Evolutionary conservation across 108 stramenopile genomes (phyloP).

Genomic region (Thalassiosira profunda): DNA sequence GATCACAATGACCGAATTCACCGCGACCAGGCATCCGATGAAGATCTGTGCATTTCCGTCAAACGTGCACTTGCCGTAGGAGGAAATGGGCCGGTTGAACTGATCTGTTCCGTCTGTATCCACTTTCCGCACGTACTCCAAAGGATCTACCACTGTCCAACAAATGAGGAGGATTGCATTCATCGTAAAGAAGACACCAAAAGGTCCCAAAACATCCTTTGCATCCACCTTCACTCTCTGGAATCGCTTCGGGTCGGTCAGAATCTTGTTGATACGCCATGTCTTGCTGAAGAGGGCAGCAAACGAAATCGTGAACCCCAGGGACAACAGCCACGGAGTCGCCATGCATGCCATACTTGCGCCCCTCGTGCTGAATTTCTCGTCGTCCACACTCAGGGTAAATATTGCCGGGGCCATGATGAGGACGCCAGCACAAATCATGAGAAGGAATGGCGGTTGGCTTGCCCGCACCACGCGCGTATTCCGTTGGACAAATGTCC

Average conservation of each 20-base stretch:
- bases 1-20: slow-evolving; percentile 38
- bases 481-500: slow-evolving; percentile 40
- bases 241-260: slow-evolving; percentile 30
- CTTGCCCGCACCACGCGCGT: slow-evolving; percentile 50
- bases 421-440: slow-evolving; percentile 40
- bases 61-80: slow-evolving; percentile 29
- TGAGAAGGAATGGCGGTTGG: slow-evolving; percentile 60
- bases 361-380: slow-evolving; percentile 3
- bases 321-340: slow-evolving; percentile 24
- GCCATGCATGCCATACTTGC: slow-evolving; percentile 20
- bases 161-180: slow-evolving; percentile 48
- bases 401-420: slow-evolving; percentile 48
- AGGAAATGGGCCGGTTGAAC: slow-evolving; percentile 14
- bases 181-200: slow-evolving; percentile 22
- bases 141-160: slow-evolving; percentile 38
- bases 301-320: slow-evolving; percentile 27
- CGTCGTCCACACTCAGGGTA: slow-evolving; percentile 29
- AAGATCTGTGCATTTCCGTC: slow-evolving; percentile 29
- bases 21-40: slow-evolving; percentile 16
- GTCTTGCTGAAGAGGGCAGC: slow-evolving; percentile 32
- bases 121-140: not conserved
- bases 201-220: slow-evolving; percentile 52
- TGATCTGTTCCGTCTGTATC: slow-evolving; percentile 17
- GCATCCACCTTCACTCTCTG: slow-evolving; percentile 49
- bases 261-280: slow-evolving; percentile 11